Conservation (phyloP, 2,329 filamentous ascomycete species). For the Botrytis fabae region DNA sequence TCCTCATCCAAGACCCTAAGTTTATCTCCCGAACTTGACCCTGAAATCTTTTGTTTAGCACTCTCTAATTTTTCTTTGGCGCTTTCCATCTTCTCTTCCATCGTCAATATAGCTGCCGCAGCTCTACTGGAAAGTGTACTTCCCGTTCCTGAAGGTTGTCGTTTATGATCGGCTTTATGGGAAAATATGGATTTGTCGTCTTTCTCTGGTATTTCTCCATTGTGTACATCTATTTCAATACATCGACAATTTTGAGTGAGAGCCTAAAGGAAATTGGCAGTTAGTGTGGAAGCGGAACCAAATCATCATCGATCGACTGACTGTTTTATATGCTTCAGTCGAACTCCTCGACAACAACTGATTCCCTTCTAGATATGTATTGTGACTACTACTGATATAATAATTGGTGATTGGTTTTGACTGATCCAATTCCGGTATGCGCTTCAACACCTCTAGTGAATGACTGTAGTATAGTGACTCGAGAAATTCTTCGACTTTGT, state of each 20-base stretch:
- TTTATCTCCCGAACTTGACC: slow-evolving; percentile 27
- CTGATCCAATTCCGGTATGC: slow-evolving; percentile 35
- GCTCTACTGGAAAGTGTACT: slow-evolving; percentile 41
- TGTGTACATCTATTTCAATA: slow-evolving; percentile 95
- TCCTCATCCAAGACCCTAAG: slow-evolving; percentile 24
- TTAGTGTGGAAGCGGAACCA: slow-evolving; percentile 21
- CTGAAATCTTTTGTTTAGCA: slow-evolving; percentile 33
- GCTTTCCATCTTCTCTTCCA: slow-evolving; percentile 34
- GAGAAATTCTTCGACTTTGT: slow-evolving; percentile 41
- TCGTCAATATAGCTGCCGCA: slow-evolving; percentile 28
- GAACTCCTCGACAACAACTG: slow-evolving; percentile 76
- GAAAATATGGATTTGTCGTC: slow-evolving; percentile 37
- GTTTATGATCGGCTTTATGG: slow-evolving; percentile 51
- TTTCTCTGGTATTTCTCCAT: slow-evolving; percentile 56
- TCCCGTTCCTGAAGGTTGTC: slow-evolving; percentile 31
- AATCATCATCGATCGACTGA: slow-evolving; percentile 45
- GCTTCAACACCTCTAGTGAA: slow-evolving; percentile 36
- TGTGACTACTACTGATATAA: slow-evolving; percentile 93
- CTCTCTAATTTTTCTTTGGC: slow-evolving; percentile 33
- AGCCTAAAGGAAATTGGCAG: slow-evolving; percentile 49
- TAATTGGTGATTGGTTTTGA: slow-evolving; percentile 60
- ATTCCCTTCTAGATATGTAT: slow-evolving; percentile 87
- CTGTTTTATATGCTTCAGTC: slow-evolving; percentile 74
- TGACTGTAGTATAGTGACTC: slow-evolving; percentile 36
- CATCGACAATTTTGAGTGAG: slow-evolving; percentile 79